These are phyloP conservation scores for Phyllosticta citriasiana DNA, from an alignment of 2,329 filamentous ascomycete genomes.

Conservation along the genomic window DNA sequence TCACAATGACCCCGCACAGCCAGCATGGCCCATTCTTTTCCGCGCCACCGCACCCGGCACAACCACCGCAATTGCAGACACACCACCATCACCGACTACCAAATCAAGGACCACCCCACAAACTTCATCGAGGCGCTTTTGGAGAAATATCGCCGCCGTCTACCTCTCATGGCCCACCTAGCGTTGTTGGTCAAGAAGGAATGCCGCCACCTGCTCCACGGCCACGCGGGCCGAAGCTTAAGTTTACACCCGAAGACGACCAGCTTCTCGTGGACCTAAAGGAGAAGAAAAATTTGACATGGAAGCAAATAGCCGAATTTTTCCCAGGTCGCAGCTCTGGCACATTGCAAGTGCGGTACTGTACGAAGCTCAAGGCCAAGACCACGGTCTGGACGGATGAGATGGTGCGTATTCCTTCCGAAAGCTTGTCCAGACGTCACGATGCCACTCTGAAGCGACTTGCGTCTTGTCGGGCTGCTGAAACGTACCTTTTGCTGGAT, in stretches of 20 bases:
- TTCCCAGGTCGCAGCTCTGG: slow-evolving; percentile 86
- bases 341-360: slow-evolving; percentile 87
- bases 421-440: not conserved
- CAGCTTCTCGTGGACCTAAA: slow-evolving; percentile 80
- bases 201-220: slow-evolving; percentile 77
- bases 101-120: slow-evolving; percentile 58
- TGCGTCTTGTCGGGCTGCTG: not conserved
- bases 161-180: slow-evolving; percentile 55
- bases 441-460: not conserved
- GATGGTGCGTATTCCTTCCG: slow-evolving; percentile 52
- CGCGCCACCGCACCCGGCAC: slow-evolving; percentile 17
- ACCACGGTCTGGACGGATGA: slow-evolving; percentile 90
- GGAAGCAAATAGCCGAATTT: slow-evolving; percentile 96
- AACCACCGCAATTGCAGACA: slow-evolving; percentile 17
- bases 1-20: slow-evolving; percentile 28
- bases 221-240: slow-evolving; percentile 80
- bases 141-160: slow-evolving; percentile 26
- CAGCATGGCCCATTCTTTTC: slow-evolving; percentile 17
- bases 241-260: slow-evolving; percentile 90
- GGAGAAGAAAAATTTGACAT: slow-evolving; percentile 88
- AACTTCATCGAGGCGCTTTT: slow-evolving; percentile 53
- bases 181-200: slow-evolving; percentile 73
- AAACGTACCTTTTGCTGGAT: not conserved
- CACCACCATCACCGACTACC: slow-evolving; percentile 79
- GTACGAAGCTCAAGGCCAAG: slow-evolving; percentile 89